Percentiles rank a stretch among this genome's conserved stretches.
phyloP scores from a whole-genome alignment of 164 flowering plant genomes.

The Kingdonia uniflora region DNA sequence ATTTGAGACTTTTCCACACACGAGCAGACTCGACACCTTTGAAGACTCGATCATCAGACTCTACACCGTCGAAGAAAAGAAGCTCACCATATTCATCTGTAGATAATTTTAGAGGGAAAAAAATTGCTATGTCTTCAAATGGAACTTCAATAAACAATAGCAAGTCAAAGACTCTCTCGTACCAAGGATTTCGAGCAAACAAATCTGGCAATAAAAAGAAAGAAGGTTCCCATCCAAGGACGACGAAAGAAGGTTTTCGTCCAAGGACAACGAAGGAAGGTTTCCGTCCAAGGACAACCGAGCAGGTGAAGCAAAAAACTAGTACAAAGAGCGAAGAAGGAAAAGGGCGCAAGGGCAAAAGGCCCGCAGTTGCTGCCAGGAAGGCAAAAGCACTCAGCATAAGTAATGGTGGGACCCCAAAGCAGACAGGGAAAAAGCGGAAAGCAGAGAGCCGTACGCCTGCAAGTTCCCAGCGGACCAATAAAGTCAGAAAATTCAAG shows the following conservation, averaged over 20 bases:
- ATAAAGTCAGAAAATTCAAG: slow-evolving; percentile 32
- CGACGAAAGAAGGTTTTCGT: slow-evolving; percentile 9
- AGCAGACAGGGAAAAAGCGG: slow-evolving; percentile 37
- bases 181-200: slow-evolving; percentile 76
- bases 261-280: slow-evolving; percentile 12
- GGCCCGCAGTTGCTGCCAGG: slow-evolving; percentile 86
- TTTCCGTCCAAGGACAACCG: slow-evolving; percentile 10
- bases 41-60: slow-evolving; percentile 46
- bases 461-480: slow-evolving; percentile 28
- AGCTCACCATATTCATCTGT: slow-evolving; percentile 7
- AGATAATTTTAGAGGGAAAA: slow-evolving; percentile 29
- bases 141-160: slow-evolving; percentile 10
- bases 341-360: slow-evolving; percentile 28
- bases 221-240: slow-evolving; percentile 10
- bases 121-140: slow-evolving; percentile 21
- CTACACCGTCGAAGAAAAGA: slow-evolving; percentile 48
- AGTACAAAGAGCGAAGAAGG: neutral
- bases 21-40: slow-evolving; percentile 43
- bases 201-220: slow-evolving; percentile 32
- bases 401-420: slow-evolving; percentile 19
- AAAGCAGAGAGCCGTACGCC: slow-evolving; percentile 50
- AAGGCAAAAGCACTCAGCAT: slow-evolving; percentile 38
- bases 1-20: slow-evolving; percentile 57
- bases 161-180: slow-evolving; percentile 26
- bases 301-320: slow-evolving; percentile 12